Evolutionary conservation across 176 grass and related monocot species (phyloP).

Genomic region (Juncus inflexus): DNA sequence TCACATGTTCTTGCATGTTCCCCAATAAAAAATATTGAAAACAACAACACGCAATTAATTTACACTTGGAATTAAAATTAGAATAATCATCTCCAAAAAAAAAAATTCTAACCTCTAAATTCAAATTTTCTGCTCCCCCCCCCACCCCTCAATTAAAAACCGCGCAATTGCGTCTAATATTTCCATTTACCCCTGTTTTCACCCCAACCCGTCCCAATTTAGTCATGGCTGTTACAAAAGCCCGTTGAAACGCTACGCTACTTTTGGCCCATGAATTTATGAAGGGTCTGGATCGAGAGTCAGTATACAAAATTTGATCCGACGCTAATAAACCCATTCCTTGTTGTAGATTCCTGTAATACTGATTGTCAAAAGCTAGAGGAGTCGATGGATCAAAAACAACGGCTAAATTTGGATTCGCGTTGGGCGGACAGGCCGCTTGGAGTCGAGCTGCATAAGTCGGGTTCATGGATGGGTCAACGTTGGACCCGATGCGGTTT

Average conservation of each 20-base stretch:
- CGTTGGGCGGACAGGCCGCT: conserved; percentile 62
- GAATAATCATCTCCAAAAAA: no score
- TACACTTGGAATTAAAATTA: background rate
- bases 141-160: conserved; percentile 43
- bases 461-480: conserved; percentile 57
- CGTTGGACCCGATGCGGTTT: conserved; percentile 39
- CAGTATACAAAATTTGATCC: conserved; percentile 82
- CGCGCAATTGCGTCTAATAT: conserved; percentile 76
- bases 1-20: background rate
- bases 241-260: conserved; percentile 39
- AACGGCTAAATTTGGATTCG: conserved; percentile 70
- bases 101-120: no score
- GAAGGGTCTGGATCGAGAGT: conserved; percentile 43
- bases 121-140: conserved; percentile 6
- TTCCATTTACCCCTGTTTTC: conserved; percentile 65
- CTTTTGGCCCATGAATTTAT: conserved; percentile 54
- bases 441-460: conserved; percentile 55
- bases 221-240: conserved; percentile 64
- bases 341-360: conserved; percentile 72
- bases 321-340: conserved; percentile 65
- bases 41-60: background rate
- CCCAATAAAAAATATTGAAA: background rate
- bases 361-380: conserved; percentile 75
- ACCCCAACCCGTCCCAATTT: conserved; percentile 74
- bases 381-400: conserved; percentile 59